Percentiles rank a stretch among this genome's conserved stretches.
These are phyloP conservation scores for Sphagnurus paluster DNA, from an alignment of 1,284 basidiomycete species.

Conservation along the genomic window DNA sequence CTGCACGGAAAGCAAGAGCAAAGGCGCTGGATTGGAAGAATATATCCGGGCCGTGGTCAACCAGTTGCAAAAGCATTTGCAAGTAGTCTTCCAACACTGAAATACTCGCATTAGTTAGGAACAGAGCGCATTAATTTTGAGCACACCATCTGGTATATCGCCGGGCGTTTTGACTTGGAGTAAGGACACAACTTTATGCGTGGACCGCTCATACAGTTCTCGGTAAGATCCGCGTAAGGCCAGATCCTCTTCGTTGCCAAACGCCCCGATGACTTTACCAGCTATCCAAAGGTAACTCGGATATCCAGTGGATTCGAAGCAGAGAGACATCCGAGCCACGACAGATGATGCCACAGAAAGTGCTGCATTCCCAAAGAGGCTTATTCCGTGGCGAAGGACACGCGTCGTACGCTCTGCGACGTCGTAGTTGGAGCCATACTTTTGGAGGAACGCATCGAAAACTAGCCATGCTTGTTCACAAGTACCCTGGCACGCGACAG, in stretches of 20 bases:
- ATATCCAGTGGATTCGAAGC: constrained; percentile 83
- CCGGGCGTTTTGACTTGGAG: constrained; percentile 67
- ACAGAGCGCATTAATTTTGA: constrained; percentile 33
- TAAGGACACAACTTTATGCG: constrained; percentile 66
- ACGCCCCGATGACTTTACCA: constrained; percentile 78
- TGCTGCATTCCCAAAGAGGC: constrained; percentile 75
- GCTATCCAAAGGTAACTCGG: constrained; percentile 95
- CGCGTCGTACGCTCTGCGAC: constrained; percentile 86
- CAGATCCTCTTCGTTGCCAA: constrained; percentile 63
- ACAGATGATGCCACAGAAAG: constrained; percentile 72
- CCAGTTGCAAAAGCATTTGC: constrained; percentile 75
- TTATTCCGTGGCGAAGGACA: constrained; percentile 83
- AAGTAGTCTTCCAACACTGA: constrained; percentile 95
- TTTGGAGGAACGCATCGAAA: constrained; percentile 78
- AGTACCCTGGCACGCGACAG: constrained; percentile 77
- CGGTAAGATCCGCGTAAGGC: constrained; percentile 56
- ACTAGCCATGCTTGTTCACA: constrained; percentile 83
- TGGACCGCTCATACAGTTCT: constrained; percentile 74
- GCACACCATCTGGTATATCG: constrained; percentile 77
- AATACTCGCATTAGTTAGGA: constrained; percentile 7
- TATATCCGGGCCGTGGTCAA: constrained; percentile 70
- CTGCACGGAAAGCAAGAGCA: constrained; percentile 72
- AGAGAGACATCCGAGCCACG: constrained; percentile 72
- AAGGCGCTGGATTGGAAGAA: constrained; percentile 80
- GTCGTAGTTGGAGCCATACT: constrained; percentile 79